A percentile compares a stretch with the other conserved stretches of the same genome.
phyloP scores from a whole-genome alignment of 768 basidiomycete genomes.

The Leccinum boreale region DNA sequence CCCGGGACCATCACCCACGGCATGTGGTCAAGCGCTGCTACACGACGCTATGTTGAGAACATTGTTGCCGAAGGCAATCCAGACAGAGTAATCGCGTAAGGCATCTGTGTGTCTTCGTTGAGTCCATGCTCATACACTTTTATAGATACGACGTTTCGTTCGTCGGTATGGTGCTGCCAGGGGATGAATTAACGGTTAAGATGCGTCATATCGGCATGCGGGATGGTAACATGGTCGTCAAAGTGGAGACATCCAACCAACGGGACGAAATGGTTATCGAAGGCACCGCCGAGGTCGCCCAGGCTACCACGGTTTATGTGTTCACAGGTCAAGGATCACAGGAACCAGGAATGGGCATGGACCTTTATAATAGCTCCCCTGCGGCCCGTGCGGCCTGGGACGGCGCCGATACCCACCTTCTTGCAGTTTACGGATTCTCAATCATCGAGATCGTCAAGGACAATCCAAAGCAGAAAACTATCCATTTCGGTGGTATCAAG shows the following conservation, averaged over 20 bases:
- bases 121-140: slow-evolving; percentile 4
- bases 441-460: slow-evolving; percentile 98
- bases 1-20: slow-evolving; percentile 98
- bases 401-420: slow-evolving; percentile 88
- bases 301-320: slow-evolving; percentile 90
- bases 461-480: slow-evolving; percentile 96
- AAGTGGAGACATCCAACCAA: slow-evolving; percentile 80
- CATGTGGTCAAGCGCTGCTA: slow-evolving; percentile 95
- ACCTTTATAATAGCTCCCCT: slow-evolving; percentile 88
- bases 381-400: slow-evolving; percentile 98
- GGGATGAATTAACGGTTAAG: slow-evolving; percentile 81
- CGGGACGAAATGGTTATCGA: slow-evolving; percentile 89
- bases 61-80: slow-evolving; percentile 92
- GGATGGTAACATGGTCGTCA: slow-evolving; percentile 89
- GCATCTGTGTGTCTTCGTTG: slow-evolving; percentile 18
- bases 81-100: slow-evolving; percentile 83
- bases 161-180: slow-evolving; percentile 95
- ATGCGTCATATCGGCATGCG: slow-evolving; percentile 91
- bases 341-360: slow-evolving; percentile 99
- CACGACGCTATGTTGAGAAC: slow-evolving; percentile 87
- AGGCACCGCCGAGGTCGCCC: slow-evolving; percentile 90
- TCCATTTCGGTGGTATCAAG: slow-evolving; percentile 99
- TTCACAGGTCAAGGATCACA: slow-evolving; percentile 99
- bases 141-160: slow-evolving; percentile 88
- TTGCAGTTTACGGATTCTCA: slow-evolving; percentile 95